Evolutionary conservation across 192 early-diverging fungal genomes (phyloP).

Genomic region (Backusella sp.): DNA sequence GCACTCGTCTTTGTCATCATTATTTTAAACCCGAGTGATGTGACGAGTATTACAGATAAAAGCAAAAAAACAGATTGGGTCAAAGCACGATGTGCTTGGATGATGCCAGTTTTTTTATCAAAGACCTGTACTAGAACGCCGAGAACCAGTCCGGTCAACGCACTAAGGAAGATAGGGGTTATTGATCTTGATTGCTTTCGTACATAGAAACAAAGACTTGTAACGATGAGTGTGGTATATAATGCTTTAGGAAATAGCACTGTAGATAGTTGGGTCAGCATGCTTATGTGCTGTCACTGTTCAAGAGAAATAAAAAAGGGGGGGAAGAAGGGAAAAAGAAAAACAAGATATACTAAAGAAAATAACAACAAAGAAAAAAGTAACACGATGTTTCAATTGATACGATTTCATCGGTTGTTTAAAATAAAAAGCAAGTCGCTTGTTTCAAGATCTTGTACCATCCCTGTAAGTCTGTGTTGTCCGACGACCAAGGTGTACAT

Average conservation of each 20-base stretch:
- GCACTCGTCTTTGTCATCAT: neutral
- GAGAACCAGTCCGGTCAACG: neutral
- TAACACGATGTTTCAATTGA: neutral
- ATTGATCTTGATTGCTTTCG: neutral
- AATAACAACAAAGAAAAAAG: neutral
- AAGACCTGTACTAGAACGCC: neutral
- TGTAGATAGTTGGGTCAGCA: neutral
- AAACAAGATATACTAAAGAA: neutral
- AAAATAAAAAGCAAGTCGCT: neutral
- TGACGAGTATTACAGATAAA: neutral
- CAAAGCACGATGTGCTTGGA: no score
- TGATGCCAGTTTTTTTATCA: neutral
- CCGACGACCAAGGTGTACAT: no score
- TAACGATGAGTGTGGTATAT: neutral
- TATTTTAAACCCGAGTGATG: neutral
- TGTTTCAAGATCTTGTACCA: neutral
- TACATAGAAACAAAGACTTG: neutral
- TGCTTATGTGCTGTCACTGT: neutral
- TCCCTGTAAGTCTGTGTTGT: neutral
- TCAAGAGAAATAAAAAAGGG: neutral
- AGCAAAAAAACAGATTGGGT: neutral
- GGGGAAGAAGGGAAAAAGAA: neutral
- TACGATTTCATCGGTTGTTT: neutral
- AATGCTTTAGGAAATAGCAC: neutral
- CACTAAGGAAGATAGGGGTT: neutral